A percentile compares a stretch with the other conserved stretches of the same genome.
These are phyloP conservation scores for Sphagnum contortum DNA, from an alignment of 225 moss, liverwort and hornwort genomes.

Conservation along the genomic window DNA sequence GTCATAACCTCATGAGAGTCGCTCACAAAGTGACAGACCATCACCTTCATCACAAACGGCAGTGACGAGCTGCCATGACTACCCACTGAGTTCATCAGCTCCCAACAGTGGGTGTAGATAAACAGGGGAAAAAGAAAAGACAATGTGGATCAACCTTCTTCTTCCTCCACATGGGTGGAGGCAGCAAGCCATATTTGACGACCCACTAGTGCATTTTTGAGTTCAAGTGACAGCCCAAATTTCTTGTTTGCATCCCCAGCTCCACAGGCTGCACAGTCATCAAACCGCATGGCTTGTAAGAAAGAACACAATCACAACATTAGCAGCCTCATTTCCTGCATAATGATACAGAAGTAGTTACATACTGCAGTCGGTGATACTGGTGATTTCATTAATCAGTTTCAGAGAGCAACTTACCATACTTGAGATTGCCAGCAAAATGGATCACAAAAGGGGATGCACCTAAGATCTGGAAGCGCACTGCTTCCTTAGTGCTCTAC, in stretches of 20 bases:
- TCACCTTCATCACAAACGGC: too few species aligned
- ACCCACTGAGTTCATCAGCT: too few species aligned
- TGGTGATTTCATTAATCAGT: too few species aligned
- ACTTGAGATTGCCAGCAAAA: constrained; percentile 86
- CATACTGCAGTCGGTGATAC: too few species aligned
- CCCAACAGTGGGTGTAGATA: too few species aligned
- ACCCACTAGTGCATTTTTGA: constrained; percentile 38
- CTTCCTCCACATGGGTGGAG: constrained; percentile 86
- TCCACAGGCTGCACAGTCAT: constrained; percentile 45
- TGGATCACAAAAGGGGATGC: constrained; percentile 60
- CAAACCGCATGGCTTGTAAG: background rate
- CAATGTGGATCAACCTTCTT: constrained; percentile 33
- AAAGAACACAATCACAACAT: too few species aligned
- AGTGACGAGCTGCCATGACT: too few species aligned
- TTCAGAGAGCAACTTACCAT: constrained; percentile 42
- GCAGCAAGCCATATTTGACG: constrained; percentile 88
- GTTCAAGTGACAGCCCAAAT: constrained; percentile 25
- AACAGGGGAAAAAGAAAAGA: background rate
- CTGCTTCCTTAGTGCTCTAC: constrained; percentile 83
- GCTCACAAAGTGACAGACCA: too few species aligned
- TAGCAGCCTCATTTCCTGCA: too few species aligned
- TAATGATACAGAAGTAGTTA: too few species aligned
- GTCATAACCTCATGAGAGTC: too few species aligned
- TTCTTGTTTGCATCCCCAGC: constrained; percentile 35
- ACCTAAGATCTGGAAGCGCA: constrained; percentile 82